These are phyloP conservation scores for Mariannaea elegans DNA, from an alignment of 2,329 filamentous ascomycete genomes.

Conservation along the genomic window DNA sequence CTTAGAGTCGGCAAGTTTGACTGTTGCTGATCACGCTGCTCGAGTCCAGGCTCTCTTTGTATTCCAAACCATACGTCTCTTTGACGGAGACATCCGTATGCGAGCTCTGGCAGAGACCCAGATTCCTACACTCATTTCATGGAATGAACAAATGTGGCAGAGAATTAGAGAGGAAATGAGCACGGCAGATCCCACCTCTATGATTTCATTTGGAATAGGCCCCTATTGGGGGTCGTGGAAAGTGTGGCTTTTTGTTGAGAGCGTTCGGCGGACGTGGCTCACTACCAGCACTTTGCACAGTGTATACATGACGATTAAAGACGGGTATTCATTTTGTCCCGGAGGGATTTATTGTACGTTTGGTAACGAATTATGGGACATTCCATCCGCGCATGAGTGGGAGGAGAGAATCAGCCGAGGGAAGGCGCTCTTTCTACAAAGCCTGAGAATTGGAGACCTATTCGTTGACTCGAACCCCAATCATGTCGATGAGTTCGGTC, in stretches of 20 bases:
- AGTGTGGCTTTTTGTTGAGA: slow-evolving; percentile 43
- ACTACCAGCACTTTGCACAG: slow-evolving; percentile 34
- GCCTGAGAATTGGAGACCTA: neutral
- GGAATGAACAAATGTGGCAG: neutral
- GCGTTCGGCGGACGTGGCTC: slow-evolving; percentile 42
- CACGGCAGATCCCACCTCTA: neutral
- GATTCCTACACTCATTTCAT: neutral
- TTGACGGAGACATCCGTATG: slow-evolving; percentile 33
- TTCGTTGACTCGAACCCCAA: neutral
- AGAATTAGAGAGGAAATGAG: neutral
- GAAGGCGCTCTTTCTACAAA: neutral
- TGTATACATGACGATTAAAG: slow-evolving; percentile 39
- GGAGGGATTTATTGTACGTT: slow-evolving; percentile 40
- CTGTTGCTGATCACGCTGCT: slow-evolving; percentile 26
- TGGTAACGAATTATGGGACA: slow-evolving; percentile 41
- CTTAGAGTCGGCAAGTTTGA: neutral
- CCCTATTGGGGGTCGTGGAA: slow-evolving; percentile 28
- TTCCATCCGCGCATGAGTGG: slow-evolving; percentile 34
- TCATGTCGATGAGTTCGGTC: neutral
- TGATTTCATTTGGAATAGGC: neutral
- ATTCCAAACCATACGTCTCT: slow-evolving; percentile 37
- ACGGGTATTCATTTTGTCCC: slow-evolving; percentile 40
- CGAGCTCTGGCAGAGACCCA: slow-evolving; percentile 33
- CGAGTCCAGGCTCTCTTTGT: slow-evolving; percentile 33
- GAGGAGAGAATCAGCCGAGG: neutral